phyloP scores from a whole-genome alignment of 2,329 filamentous ascomycete genomes.

The Madurella fahalii region DNA sequence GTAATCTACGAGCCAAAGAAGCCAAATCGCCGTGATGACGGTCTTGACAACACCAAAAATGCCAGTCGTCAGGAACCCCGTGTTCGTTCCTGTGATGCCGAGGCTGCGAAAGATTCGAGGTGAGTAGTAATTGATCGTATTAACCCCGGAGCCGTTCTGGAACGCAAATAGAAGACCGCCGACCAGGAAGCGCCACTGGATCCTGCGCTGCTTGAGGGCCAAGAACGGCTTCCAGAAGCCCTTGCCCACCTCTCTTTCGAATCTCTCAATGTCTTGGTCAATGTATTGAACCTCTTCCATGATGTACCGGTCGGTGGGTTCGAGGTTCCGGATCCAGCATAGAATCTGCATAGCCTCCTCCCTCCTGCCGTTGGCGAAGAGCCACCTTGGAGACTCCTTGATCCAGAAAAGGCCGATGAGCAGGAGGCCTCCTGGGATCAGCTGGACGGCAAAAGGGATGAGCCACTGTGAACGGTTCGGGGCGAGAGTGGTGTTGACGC shows the following conservation, averaged over 20 bases:
- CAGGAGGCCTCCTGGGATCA: conserved; percentile 62
- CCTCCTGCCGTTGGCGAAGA: conserved; percentile 58
- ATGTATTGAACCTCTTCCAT: conserved; percentile 69
- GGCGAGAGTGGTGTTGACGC: conserved; percentile 49
- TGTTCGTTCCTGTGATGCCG: conserved; percentile 43
- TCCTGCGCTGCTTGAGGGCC: conserved; percentile 50
- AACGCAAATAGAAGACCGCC: conserved; percentile 72
- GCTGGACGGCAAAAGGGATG: conserved; percentile 62
- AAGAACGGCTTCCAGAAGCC: conserved; percentile 74
- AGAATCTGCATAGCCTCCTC: conserved; percentile 56
- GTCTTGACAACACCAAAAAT: conserved; percentile 77
- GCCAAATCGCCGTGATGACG: conserved; percentile 62
- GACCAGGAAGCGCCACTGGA: conserved; percentile 69
- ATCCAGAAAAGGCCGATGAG: conserved; percentile 57
- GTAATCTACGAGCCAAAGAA: conserved; percentile 64
- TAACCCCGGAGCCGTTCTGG: conserved; percentile 75
- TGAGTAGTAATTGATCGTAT: conserved; percentile 73
- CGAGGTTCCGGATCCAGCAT: conserved; percentile 62
- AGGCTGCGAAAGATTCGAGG: conserved; percentile 62
- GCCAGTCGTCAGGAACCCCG: conserved; percentile 58
- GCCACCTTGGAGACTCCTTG: conserved; percentile 65
- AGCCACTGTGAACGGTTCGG: conserved; percentile 55
- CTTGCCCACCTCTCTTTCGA: conserved; percentile 57
- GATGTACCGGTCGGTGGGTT: conserved; percentile 58
- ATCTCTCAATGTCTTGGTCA: conserved; percentile 64